Conservation (phyloP, 257 asterid species). For the Solanum rostratum region DNA sequence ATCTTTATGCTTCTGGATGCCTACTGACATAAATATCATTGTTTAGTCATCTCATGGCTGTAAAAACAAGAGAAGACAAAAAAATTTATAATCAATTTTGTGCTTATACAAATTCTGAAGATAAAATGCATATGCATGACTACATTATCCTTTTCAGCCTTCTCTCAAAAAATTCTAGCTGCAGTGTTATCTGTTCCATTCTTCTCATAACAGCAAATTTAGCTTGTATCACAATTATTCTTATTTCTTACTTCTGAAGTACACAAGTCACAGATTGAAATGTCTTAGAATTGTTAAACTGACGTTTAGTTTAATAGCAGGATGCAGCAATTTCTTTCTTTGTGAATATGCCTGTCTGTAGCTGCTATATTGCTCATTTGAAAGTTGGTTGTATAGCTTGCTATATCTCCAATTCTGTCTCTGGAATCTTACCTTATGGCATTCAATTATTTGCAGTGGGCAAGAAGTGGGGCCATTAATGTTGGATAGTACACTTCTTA, state of each 20-base stretch:
- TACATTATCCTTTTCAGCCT: not conserved
- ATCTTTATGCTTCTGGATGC: not conserved
- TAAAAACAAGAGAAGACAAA: not conserved
- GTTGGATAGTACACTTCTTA: constrained; percentile 18
- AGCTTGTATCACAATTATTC: not conserved
- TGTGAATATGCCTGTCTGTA: not conserved
- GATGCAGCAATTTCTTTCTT: not conserved
- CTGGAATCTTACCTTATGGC: not conserved
- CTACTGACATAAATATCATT: not conserved
- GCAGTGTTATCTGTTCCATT: not conserved
- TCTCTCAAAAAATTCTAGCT: not conserved
- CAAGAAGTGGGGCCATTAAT: constrained; percentile 48
- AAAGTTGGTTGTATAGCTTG: not conserved
- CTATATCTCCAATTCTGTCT: not conserved
- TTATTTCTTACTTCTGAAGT: not conserved
- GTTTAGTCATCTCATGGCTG: not conserved
- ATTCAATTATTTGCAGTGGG: constrained; percentile 43
- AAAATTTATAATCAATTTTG: not conserved
- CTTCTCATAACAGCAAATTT: not conserved
- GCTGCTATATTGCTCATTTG: not conserved
- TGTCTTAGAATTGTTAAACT: not conserved
- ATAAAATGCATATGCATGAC: not conserved
- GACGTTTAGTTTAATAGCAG: not conserved
- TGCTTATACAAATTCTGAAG: not conserved
- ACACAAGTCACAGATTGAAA: not conserved